Evolutionary conservation across 169 alveolate species (phyloP).

Genomic region (Babesia microti): DNA sequence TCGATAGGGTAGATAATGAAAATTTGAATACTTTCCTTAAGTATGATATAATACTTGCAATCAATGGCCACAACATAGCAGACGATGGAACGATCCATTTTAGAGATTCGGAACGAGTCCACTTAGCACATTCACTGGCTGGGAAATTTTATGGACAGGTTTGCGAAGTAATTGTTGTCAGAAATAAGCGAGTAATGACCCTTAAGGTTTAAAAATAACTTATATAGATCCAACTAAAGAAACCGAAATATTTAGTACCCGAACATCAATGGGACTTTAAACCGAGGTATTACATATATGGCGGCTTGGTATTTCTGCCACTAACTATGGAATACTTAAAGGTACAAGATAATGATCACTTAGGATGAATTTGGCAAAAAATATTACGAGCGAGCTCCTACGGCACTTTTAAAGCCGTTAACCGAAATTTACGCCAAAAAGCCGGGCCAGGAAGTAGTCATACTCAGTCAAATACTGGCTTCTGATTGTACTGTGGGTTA

Average conservation of each 20-base stretch:
- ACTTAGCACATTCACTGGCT: conserved; percentile 47
- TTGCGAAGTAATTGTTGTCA: conserved; percentile 30
- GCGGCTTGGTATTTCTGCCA: conserved; percentile 70
- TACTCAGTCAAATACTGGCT: conserved; percentile 56
- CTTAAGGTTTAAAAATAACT: conserved; percentile 13
- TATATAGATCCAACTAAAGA: conserved; percentile 34
- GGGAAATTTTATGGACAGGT: conserved; percentile 53
- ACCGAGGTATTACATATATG: conserved; percentile 65
- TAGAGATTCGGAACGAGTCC: conserved; percentile 57
- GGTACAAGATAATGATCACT: conserved; percentile 5
- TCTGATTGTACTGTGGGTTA: conserved; percentile 58
- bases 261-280: conserved; percentile 70
- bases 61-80: conserved; percentile 63
- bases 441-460: conserved; percentile 49
- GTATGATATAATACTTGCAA: conserved; percentile 57
- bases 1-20: conserved; percentile 11
- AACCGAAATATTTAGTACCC: conserved; percentile 55
- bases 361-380: conserved; percentile 46
- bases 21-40: conserved; percentile 6
- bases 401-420: conserved; percentile 14
- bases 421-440: conserved; percentile 30
- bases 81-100: conserved; percentile 69
- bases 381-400: conserved; percentile 43
- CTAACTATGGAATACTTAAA: conserved; percentile 52
- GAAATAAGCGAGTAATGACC: conserved; percentile 34